Evolutionary conservation across 1,139 yeast species (phyloP), one percentile per base, ranked within the genome.

Genomic region (Scheffersomyces illinoinensis): DNA sequence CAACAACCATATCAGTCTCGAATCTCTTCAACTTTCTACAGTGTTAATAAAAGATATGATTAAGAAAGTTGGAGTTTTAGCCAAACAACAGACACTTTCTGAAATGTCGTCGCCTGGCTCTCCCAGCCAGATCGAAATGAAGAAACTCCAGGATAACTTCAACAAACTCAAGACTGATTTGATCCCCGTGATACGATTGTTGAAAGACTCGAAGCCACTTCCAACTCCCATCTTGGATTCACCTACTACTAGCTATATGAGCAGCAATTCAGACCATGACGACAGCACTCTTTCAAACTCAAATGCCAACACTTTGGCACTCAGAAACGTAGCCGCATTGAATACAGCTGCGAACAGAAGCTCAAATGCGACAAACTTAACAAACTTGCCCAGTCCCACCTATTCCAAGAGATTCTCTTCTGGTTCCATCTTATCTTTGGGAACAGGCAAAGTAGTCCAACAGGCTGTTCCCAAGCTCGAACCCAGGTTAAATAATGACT

Each of bases 131-230:
- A 59, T 67, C 52, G 85, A 81, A 54, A 71, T 79, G 58, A 77
- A 75, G 60, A 72, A 69, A 59, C 71, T 85, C 56, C 78, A 76
- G 59, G 86, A 83, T 50, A 85, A 83, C 67, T 82, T 85, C 65
- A 73, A 73, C 54, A 79, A 81, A 64, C 71, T 85, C 61, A 81
- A 82, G 60, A 81, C 84, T 46, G 89, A 85, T 58, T 73, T 85
- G 64, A 75, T 83, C 53, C 88, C 88, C 0, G 79, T 85, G 39
- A 75, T 85, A 46, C 76, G 85, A 58, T 74, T 82, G 53, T 70
- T 84, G 19, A 85, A 85, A 61, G 88, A 85, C 60, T 76, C 80
- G 46, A 85, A 85, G 66, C 88, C 88, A 2, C 73, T 85, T 50
- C 89, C 89, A 0, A 82, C 86, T 0, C 88, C 89, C 3, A 82